Base-by-base conservation (phyloP, 192 early-diverging fungal genomes). In the Irineochytrium annulatum region DNA sequence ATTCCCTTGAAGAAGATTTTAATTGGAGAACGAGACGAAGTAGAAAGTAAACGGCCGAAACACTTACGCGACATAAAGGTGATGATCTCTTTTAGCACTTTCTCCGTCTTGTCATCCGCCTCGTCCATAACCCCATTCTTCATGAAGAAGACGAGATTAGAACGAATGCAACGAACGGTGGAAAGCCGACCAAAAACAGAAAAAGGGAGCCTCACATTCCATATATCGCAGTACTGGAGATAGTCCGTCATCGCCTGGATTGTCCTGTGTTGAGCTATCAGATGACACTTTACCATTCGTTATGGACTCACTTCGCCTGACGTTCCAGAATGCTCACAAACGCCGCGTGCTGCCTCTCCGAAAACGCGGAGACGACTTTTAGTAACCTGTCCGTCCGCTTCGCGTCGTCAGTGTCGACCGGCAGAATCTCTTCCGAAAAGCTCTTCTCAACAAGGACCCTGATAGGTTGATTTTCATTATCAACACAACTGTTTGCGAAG, bases 311-410 rank as follows among this genome's bases (percentile, higher is more conserved):
- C 63, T 46, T 6, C 4, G 77, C 84, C 65, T 92, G 87, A 26
- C 87, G 80, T 22, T 80, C 81, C 55, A 97, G 73, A 16, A 92
- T 78, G 41, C 80, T 86, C 30, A 85, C 62, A 57, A 97, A 91
- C 26, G 88, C 92, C 20, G 77, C 83, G 16, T 78, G 71, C 29
- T 90, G 88, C 60, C 77, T 83, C 45, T 79, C 73, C 26, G 86
- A 85, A 54, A 94, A 68, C 1, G 70, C 65, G 22, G 72, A 66
- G 30, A 89, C 75, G 13, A 92, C 83, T 13, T 80, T 63, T 1
- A 97, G 63, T 26, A 95, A 60, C 28, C 93, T 84, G 59, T 80
- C 82, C 0, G 86, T 80, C 34, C 89, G 74, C 3, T 68, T 70
- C 0, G 35, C 57, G 37, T 81, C 77, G 44, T 86, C 78, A 28